Percentiles rank a stretch among this genome's conserved stretches.
Conservation (phyloP, 169 alveolate species). For the Cryptosporidium ubiquitum region DNA sequence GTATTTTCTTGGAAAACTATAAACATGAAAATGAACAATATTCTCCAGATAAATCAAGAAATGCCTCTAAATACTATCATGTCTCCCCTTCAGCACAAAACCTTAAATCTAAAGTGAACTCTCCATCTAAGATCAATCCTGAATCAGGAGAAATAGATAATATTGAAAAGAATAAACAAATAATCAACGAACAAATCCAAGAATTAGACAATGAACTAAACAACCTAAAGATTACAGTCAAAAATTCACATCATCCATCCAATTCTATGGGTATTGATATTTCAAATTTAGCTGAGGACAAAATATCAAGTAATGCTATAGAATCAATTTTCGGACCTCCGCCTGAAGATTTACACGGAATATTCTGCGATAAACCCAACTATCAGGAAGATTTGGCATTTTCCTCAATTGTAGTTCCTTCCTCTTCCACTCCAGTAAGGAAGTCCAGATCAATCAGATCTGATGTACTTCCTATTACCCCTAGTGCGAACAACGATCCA, state of each 20-base stretch:
- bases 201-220: constrained; percentile 49
- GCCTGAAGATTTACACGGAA: constrained; percentile 45
- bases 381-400: constrained; percentile 16
- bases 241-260: background rate
- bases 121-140: background rate
- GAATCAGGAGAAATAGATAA: background rate
- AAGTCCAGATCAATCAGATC: constrained; percentile 23
- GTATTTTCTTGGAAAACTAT: constrained; percentile 15
- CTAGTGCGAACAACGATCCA: background rate
- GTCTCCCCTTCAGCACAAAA: background rate
- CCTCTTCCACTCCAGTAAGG: constrained; percentile 66
- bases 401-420: constrained; percentile 52
- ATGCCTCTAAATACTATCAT: background rate
- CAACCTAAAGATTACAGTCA: constrained; percentile 3
- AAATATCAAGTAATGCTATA: background rate
- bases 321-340: constrained; percentile 58
- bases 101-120: background rate
- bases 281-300: background rate
- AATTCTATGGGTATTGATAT: background rate
- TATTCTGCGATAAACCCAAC: constrained; percentile 34
- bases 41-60: background rate
- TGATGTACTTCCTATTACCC: background rate
- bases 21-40: background rate
- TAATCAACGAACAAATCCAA: constrained; percentile 17
- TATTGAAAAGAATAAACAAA: constrained; percentile 17